Base-by-base conservation (phyloP, 352 stramenopile genomes). In the Phytophthora chlamydospora region DNA sequence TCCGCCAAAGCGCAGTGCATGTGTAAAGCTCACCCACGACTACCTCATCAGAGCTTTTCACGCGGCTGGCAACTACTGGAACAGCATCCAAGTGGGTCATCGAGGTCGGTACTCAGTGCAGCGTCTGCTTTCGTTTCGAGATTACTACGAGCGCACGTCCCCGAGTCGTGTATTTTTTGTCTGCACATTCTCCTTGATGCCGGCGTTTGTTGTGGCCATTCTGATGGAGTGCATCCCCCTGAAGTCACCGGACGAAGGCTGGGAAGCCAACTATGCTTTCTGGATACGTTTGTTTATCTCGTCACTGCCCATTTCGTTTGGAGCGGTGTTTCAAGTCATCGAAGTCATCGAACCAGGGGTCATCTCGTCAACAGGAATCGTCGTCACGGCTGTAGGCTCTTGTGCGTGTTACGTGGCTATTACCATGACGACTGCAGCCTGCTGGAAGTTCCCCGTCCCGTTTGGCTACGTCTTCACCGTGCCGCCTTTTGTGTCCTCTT, bases 181-280 rank as follows among this genome's bases (percentile, higher is more conserved):
- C n/a, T 64, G 56, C 17, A 29, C 45, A 2, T 3, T 55, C 6
- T n/a, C 34, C 4, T 43, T 55, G 8, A 21, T 75, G 2, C 57
- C 61, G 0, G 24, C 59, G 7, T 48, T 73, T 36, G 1, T 62
- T 3, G 4, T 63, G 0, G 16, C 54, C 0, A 39, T 68, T 19
- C 6, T 58, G 10, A 14, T 74, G 5, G 59, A 76, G n/a, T 59
- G 44, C 14, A 63, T 77, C 3, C 68, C 68, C 3, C 44, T 77
- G 17, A 57, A 21, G 7, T 29, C 40, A n/a, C 65, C 58, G 2
- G 19, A 16, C 9, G 50, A 45, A 3, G 60, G 60, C 3, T 71
- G 54, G 48, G 24, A 45, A 58, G 52, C 45, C 0, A 75, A 75
- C 45, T 59, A 57, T 39, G 31, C 27, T 5, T 46, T 69, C 27